phyloP scores from a whole-genome alignment of 2,329 filamentous ascomycete genomes.

The Fusarium sp. region DNA sequence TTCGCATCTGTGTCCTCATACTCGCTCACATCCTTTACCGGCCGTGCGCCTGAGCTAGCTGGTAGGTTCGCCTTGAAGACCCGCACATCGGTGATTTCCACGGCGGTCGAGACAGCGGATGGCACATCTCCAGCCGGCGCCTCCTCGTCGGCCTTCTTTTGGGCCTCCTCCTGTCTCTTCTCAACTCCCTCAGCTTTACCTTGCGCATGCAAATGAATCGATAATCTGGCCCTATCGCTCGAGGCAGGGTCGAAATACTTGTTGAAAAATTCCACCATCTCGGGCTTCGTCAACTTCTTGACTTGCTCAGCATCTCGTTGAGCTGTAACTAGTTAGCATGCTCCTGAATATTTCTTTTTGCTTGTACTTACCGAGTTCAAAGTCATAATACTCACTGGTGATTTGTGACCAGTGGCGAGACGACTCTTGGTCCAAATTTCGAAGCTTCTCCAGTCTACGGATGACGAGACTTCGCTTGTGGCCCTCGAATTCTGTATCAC shows the following conservation, averaged over 20 bases:
- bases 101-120: conserved; percentile 52
- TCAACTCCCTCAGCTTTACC: conserved; percentile 60
- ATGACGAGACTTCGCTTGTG: conserved; percentile 92
- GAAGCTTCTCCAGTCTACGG: conserved; percentile 88
- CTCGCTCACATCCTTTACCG: conserved; percentile 80
- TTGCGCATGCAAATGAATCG: conserved; percentile 86
- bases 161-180: conserved; percentile 60
- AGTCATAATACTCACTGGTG: conserved; percentile 87
- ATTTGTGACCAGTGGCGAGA: conserved; percentile 88
- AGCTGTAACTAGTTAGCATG: conserved; percentile 57
- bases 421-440: conserved; percentile 90
- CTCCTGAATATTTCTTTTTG: too few species aligned
- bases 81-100: conserved; percentile 81
- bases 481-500: conserved; percentile 84
- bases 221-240: conserved; percentile 79
- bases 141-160: conserved; percentile 50
- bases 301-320: conserved; percentile 82
- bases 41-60: conserved; percentile 77
- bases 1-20: conserved; percentile 91
- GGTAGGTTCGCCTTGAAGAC: conserved; percentile 82
- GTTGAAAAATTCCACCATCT: conserved; percentile 84
- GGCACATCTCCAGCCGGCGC: conserved; percentile 55
- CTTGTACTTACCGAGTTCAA: conserved; percentile 76
- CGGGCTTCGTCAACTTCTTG: conserved; percentile 79
- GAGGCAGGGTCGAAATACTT: conserved; percentile 82